Percentiles rank a stretch among this genome's conserved stretches.
Evolutionary conservation across 768 basidiomycete genomes (phyloP).

Genomic region (Panus rudis): DNA sequence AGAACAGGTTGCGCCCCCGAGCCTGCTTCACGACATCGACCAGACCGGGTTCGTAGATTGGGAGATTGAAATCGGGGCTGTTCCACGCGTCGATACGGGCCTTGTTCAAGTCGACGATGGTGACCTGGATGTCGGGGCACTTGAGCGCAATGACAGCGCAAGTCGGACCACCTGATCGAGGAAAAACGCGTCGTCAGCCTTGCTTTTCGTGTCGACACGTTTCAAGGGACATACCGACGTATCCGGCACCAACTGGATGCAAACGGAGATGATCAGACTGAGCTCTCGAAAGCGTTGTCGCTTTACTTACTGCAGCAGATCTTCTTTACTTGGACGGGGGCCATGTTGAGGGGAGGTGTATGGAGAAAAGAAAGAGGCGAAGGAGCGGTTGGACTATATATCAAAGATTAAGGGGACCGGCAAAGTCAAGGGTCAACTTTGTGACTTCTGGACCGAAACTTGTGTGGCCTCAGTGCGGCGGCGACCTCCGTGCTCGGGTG

Average conservation of each 20-base stretch:
- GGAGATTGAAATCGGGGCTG: slow-evolving; percentile 71
- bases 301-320: slow-evolving; percentile 88
- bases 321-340: slow-evolving; percentile 60
- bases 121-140: slow-evolving; percentile 89
- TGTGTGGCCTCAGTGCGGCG: no score
- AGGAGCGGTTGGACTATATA: slow-evolving; percentile 5
- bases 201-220: slow-evolving; percentile 4
- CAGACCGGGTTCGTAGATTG: slow-evolving; percentile 97
- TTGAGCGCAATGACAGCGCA: slow-evolving; percentile 92
- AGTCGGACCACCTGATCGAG: slow-evolving; percentile 74
- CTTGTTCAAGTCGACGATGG: slow-evolving; percentile 97
- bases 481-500: no score
- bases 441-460: no score
- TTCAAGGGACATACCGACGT: slow-evolving; percentile 63
- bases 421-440: no score
- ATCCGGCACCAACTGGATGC: slow-evolving; percentile 74
- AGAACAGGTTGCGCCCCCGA: slow-evolving; percentile 94
- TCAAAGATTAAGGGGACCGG: background rate
- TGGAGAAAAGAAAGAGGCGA: slow-evolving; percentile 12
- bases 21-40: slow-evolving; percentile 83
- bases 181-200: slow-evolving; percentile 1
- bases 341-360: slow-evolving; percentile 29
- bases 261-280: slow-evolving; percentile 12
- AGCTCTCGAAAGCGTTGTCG: slow-evolving; percentile 2
- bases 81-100: slow-evolving; percentile 97